Percentiles rank a stretch among this genome's conserved stretches.
Conservation (phyloP, 2,329 filamentous ascomycete genomes). For the Calonectria honghensis region DNA sequence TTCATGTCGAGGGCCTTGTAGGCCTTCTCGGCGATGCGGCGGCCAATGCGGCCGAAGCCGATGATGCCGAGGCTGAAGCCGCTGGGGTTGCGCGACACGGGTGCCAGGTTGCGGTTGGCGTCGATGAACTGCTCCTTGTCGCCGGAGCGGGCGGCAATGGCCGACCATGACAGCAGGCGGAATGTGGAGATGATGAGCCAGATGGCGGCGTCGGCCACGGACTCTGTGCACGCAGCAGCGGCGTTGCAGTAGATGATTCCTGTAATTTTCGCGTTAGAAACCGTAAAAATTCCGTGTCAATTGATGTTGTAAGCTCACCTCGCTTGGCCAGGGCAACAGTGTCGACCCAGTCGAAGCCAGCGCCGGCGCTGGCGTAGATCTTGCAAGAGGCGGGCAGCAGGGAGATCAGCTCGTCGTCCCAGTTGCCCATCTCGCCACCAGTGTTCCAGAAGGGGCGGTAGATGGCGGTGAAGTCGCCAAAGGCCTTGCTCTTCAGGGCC, state of each 20-base stretch:
- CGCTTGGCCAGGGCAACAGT: constrained; percentile 49
- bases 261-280: constrained; percentile 28
- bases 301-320: constrained; percentile 36
- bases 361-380: constrained; percentile 53
- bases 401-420: constrained; percentile 53
- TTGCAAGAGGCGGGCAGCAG: constrained; percentile 51
- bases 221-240: constrained; percentile 54
- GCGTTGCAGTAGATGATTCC: constrained; percentile 55
- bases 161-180: constrained; percentile 53
- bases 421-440: constrained; percentile 55
- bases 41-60: constrained; percentile 53
- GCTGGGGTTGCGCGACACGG: constrained; percentile 50
- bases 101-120: constrained; percentile 50
- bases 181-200: constrained; percentile 56
- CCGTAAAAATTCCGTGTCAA: background rate
- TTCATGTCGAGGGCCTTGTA: constrained; percentile 56
- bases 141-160: constrained; percentile 51
- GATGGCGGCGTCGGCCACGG: constrained; percentile 53
- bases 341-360: constrained; percentile 56
- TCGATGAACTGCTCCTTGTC: constrained; percentile 52
- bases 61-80: constrained; percentile 54
- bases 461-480: constrained; percentile 53
- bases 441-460: constrained; percentile 56
- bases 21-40: constrained; percentile 53
- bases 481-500: constrained; percentile 49